phyloP scores from a whole-genome alignment of 306 rosid species.

The Vigna mungo region DNA sequence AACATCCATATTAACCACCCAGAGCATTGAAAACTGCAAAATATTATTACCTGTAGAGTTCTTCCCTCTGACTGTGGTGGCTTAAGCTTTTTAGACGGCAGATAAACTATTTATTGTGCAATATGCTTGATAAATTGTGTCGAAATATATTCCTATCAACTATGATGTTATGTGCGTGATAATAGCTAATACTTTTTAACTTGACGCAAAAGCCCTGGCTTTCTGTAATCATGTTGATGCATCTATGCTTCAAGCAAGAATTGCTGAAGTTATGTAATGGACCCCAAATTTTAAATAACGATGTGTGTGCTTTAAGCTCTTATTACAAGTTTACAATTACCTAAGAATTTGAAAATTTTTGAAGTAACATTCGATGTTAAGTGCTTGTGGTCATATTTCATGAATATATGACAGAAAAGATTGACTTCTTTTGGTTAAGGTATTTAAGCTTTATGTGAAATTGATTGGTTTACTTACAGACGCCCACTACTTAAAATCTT shows the following conservation, averaged over 20 bases:
- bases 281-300: conserved; percentile 2
- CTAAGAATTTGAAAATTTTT: background rate
- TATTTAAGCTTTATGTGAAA: conserved; percentile 14
- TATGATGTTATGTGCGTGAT: conserved; percentile 25
- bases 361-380: conserved; percentile 15
- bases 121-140: conserved; percentile 19
- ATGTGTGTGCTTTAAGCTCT: conserved; percentile 14
- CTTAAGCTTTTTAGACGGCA: background rate
- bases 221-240: conserved; percentile 33
- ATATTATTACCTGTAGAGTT: background rate
- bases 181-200: conserved; percentile 7
- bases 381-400: conserved; percentile 8
- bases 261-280: conserved; percentile 17
- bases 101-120: conserved; percentile 22
- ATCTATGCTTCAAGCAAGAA: background rate
- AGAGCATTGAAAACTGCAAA: conserved; percentile 7
- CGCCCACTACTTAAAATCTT: conserved; percentile 26
- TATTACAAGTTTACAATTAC: conserved; percentile 8
- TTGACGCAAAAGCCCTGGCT: conserved; percentile 18
- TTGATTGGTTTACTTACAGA: conserved; percentile 1
- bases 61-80: conserved; percentile 6
- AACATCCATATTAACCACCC: conserved; percentile 29
- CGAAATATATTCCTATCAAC: conserved; percentile 18
- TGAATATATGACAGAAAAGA: conserved; percentile 25
- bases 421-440: conserved; percentile 7